Evolutionary conservation across 805 yeast species (phyloP), one percentile per base, ranked within the genome.

Genomic region (Schwanniomyces yamadae): DNA sequence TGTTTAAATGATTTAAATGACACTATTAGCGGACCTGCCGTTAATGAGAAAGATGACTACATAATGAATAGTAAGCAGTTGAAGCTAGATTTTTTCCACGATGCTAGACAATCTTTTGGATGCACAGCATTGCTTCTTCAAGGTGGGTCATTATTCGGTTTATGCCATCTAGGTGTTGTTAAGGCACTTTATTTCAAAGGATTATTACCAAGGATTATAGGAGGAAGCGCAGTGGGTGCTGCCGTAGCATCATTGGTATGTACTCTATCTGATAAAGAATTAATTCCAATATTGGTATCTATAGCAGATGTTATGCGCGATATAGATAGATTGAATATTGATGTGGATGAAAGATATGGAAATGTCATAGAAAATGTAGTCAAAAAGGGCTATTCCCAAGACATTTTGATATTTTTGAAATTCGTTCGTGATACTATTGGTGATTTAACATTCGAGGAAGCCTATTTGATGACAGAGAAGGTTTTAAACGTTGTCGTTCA

Each of bases 151-250:
- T 63, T 93, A 15, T 93, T 91, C 63, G 98, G 99, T 0, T 65
- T 93, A 42, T 90, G 95, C 50, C 99, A 93, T 58, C 55, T 93
- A 23, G 99, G 99, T 2, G 96, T 90, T 1, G 85, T 91, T 6
- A 83, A 84, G 44, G 91, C 93, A 0, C 66, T 93, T n/a, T 76
- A 82, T 41, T 73, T 75, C 45, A 80, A 83, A 44, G 82, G 84
- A 1, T 62, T 90, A 24, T 66, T 93, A 34, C 99, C 99, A 0
- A 66, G 84, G 27, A 84, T 93, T 2, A 78, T 91, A 15, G 85
- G 91, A 5, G 99, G 99, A 0, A 84, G 90, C 39, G 93, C 96
- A 0, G 84, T 88, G 41, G 99, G 99, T 1, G 95, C 98, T 0
- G 82, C 90, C 1, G 89, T 90, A 13, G 98, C 96, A 0, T 80